Conservation (phyloP, 495 filamentous ascomycete genomes). For the Jackrogersella minutella region DNA sequence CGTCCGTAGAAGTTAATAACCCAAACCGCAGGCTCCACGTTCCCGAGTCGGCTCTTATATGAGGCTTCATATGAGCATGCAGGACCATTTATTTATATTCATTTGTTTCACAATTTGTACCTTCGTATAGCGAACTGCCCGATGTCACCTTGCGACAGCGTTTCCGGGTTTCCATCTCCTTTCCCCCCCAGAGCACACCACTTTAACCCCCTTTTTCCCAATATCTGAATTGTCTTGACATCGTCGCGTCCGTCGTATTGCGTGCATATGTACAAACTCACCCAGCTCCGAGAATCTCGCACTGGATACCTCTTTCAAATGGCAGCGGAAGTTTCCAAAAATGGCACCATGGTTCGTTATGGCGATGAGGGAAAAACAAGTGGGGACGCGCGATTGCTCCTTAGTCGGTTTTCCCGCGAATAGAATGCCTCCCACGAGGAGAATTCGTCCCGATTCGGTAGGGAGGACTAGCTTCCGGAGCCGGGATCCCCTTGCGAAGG, state of each 20-base stretch:
- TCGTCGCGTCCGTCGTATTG: neutral
- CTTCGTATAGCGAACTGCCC: slow-evolving; percentile 3
- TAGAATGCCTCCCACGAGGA: neutral
- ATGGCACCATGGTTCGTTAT: neutral
- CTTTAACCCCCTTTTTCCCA: neutral
- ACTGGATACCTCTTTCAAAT: slow-evolving; percentile 22
- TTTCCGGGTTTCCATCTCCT: slow-evolving; percentile 5
- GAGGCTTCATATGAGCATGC: slow-evolving; percentile 10
- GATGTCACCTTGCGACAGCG: slow-evolving; percentile 9
- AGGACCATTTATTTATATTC: slow-evolving; percentile 22
- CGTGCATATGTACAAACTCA: neutral
- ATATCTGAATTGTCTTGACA: neutral
- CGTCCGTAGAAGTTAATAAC: neutral
- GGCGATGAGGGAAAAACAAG: neutral
- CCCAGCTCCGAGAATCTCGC: neutral
- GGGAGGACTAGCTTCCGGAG: slow-evolving; percentile 31
- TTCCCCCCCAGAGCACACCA: neutral
- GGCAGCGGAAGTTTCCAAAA: neutral
- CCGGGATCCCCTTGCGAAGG: neutral
- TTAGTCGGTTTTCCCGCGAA: slow-evolving; percentile 24
- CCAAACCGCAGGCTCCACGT: too few relatives aligned
- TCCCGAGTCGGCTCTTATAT: neutral
- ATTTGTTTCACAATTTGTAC: slow-evolving; percentile 14
- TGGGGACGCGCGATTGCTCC: neutral
- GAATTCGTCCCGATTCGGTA: slow-evolving; percentile 32